Evolutionary conservation across 805 yeast species (phyloP), one percentile per base, ranked within the genome.

Genomic region (Cyberlindnera suaveolens): DNA sequence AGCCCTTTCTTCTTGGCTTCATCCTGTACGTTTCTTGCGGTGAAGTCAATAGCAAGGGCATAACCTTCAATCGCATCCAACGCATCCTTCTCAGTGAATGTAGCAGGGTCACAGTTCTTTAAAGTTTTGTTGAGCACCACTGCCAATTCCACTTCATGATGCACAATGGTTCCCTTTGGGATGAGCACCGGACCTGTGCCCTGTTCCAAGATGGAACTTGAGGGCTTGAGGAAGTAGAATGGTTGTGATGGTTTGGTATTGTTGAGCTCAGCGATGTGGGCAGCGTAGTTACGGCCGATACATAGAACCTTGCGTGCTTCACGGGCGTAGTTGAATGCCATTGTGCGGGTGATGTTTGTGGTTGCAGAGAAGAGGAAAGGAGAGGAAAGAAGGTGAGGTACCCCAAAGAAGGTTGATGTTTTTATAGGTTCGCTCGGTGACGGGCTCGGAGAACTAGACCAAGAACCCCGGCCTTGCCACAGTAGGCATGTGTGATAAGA

Each of bases 231-330:
- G 62, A 93, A 93, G 72, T 83, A 93, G 54, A 93, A 91, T 3
- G 99, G 99, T 58, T 81, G 86, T 31, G 72, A 68, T 3, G 99
- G 98, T 17, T 76, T 72, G 19, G 77, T 64, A 60, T 90, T 93
- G 70, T 86, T 84, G 45, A 93, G 70, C 63, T 93, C 99, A 49
- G 83, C 77, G 60, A 89, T 86, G 57, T 93, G 99, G 17, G 96
- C 97, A n/a, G 88, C 95, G 61, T 89, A 93, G 65, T 93, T 93
- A 56, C 99, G 82, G 36, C 99, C 99, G 52, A 93, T 91, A 64
- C 99, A 93, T 15, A 93, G 75, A 57, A 91, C 77, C 66, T 93
- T 93, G 31, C 82, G 74, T 3, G 87, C 89, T 16, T 67, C 57
- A 44, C 75, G 78, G 34, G 81, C 66, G 60, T 82, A 85, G 27